Evolutionary conservation across 2,329 filamentous ascomycete species (phyloP), one percentile per base, ranked within the genome.

Genomic region (Didymosphaeria variabile): DNA sequence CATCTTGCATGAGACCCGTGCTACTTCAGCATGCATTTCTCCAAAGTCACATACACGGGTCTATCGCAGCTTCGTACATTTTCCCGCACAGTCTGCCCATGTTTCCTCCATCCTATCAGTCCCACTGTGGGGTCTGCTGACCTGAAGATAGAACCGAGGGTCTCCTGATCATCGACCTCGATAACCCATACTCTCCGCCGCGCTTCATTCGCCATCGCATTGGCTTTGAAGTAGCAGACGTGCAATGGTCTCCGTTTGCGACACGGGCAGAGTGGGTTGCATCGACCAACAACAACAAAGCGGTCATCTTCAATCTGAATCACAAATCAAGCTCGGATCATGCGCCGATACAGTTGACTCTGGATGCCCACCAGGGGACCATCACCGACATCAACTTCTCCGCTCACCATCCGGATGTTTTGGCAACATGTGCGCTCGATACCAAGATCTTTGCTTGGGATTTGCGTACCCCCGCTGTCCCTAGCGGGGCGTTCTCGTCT

Each of bases 321-420:
- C 72, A 77, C 68, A 91, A 67, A 85, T 56, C 86, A 49, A 66
- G 66, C 56, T 66, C 66, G 55, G 70, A 88, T 61, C 90, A 92
- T 68, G 91, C 94, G 69, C 91, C 91, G 0, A 93, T 97, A 64
- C 92, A 97, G 77, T 91, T 94, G 77, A 94, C 93, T 13, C 84
- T 97, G 15, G 91, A 96, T 71, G 93, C 90, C 2, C 94, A 92
- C 77, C 92, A 88, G 49, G 87, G 94, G 67, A 93, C 94, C 64
- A 97, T 97, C 68, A 97, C 94, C 8, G 94, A 97, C 75, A 93
- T 97, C 77, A 97, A 97, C 77, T 97, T 97, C 78, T 97, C 93
- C 0, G 93, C 94, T 5, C 92, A 97, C 69, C 91, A 97, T 73
- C 92, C 93, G 0, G 94, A 97, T 73, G 84, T 94, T 46, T 86